These are phyloP conservation scores for Anisodus tanguticus DNA, from an alignment of 257 asterid species.

Conservation along the genomic window DNA sequence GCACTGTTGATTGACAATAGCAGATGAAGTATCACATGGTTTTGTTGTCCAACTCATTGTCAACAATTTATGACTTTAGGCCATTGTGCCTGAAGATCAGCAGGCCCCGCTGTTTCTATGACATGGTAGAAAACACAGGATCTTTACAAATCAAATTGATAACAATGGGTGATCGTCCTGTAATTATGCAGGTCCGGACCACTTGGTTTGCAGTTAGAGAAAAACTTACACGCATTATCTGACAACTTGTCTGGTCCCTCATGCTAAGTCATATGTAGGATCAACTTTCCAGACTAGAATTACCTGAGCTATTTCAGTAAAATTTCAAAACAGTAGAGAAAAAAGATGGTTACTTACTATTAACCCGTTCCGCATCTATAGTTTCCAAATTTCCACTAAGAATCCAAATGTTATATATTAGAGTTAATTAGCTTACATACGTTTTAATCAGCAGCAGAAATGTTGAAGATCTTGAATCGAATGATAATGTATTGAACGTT, in stretches of 20 bases:
- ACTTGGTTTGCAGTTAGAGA: neutral
- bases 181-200: neutral
- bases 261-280: neutral
- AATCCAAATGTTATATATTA: neutral
- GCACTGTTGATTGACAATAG: neutral
- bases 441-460: neutral
- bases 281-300: neutral
- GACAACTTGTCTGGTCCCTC: neutral
- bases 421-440: neutral
- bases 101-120: neutral
- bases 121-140: neutral
- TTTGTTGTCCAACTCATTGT: neutral
- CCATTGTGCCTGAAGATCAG: neutral
- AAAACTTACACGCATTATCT: neutral
- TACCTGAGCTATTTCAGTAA: neutral
- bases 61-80: neutral
- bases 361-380: neutral
- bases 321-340: neutral
- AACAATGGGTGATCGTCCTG: neutral
- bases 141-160: neutral
- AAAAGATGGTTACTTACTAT: neutral
- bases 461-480: neutral
- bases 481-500: neutral
- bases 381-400: neutral
- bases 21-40: conserved; percentile 26